Conservation (phyloP, 2,329 filamentous ascomycete genomes). For the Exophiala bonariae region DNA sequence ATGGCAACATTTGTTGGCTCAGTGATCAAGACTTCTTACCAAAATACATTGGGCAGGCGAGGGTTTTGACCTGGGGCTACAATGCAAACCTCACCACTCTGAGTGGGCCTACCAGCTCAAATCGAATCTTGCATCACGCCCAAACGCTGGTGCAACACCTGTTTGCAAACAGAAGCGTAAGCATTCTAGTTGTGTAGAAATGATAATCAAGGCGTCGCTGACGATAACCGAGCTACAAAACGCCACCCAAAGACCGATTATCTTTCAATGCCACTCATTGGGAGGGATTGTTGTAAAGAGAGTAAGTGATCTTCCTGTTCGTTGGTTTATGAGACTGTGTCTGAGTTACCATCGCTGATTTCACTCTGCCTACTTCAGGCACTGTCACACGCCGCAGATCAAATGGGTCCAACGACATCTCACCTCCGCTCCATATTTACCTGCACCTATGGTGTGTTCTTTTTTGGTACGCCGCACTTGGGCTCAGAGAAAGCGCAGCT, state of each 20-base stretch:
- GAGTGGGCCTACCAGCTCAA: constrained; percentile 30
- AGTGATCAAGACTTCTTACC: constrained; percentile 36
- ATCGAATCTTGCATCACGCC: constrained; percentile 38
- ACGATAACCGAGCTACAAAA: constrained; percentile 38
- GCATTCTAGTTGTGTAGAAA: constrained; percentile 11
- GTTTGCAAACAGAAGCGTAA: constrained; percentile 34
- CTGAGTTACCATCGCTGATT: too few species aligned
- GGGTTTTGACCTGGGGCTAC: constrained; percentile 36
- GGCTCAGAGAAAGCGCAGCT: constrained; percentile 36
- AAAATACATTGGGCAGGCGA: constrained; percentile 30
- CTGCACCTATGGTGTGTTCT: constrained; percentile 38
- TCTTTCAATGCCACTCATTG: constrained; percentile 44
- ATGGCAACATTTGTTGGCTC: constrained; percentile 28
- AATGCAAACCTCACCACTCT: constrained; percentile 30
- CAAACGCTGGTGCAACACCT: constrained; percentile 37
- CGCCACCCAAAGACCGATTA: constrained; percentile 36
- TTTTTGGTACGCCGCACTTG: constrained; percentile 40
- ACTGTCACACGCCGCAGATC: constrained; percentile 35
- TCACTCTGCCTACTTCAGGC: constrained; percentile 29
- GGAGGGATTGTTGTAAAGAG: constrained; percentile 44
- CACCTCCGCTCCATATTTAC: constrained; percentile 40
- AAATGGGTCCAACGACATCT: constrained; percentile 27
- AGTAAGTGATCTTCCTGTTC: constrained; percentile 30
- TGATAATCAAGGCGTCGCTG: constrained; percentile 12
- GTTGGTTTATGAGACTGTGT: too few species aligned